Evolutionary conservation across 331 rosid genomes (phyloP).

Genomic region (Malus hybrid): DNA sequence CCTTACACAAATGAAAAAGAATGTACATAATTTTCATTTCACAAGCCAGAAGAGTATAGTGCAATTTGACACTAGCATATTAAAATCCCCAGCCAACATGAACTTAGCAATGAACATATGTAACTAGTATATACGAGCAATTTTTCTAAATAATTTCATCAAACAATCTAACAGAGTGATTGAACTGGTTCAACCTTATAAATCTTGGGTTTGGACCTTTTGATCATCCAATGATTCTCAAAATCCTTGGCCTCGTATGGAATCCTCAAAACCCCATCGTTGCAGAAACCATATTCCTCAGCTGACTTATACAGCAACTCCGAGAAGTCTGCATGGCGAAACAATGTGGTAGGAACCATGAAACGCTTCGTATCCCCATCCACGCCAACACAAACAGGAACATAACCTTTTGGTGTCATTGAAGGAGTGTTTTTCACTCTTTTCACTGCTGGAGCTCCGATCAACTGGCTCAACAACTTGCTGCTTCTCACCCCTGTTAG

Average conservation of each 20-base stretch:
- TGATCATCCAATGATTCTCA: slow-evolving; percentile 37
- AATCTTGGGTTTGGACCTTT: slow-evolving; percentile 20
- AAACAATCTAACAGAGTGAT: neutral
- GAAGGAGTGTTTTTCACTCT: slow-evolving; percentile 6
- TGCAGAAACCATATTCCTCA: slow-evolving; percentile 38
- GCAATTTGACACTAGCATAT: neutral
- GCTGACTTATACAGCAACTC: slow-evolving; percentile 31
- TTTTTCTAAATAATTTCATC: neutral
- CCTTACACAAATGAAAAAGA: no score
- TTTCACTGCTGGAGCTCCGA: slow-evolving; percentile 11
- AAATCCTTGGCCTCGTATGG: slow-evolving; percentile 36
- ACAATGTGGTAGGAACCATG: slow-evolving; percentile 23
- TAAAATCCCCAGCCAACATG: neutral
- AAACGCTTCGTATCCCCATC: slow-evolving; percentile 21
- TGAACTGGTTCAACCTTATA: slow-evolving; percentile 11
- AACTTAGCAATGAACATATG: neutral
- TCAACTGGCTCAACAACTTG: slow-evolving; percentile 18
- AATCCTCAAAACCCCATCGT: slow-evolving; percentile 45
- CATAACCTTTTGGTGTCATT: slow-evolving; percentile 27
- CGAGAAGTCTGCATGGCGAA: slow-evolving; percentile 31
- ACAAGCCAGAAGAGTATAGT: neutral
- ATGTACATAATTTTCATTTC: neutral
- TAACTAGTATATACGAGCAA: neutral
- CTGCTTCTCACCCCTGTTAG: slow-evolving; percentile 32
- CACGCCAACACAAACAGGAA: slow-evolving; percentile 46